Percentiles rank a stretch among this genome's conserved stretches.
phyloP scores from a whole-genome alignment of 352 stramenopile species.

The Phytophthora pseudosyringae region DNA sequence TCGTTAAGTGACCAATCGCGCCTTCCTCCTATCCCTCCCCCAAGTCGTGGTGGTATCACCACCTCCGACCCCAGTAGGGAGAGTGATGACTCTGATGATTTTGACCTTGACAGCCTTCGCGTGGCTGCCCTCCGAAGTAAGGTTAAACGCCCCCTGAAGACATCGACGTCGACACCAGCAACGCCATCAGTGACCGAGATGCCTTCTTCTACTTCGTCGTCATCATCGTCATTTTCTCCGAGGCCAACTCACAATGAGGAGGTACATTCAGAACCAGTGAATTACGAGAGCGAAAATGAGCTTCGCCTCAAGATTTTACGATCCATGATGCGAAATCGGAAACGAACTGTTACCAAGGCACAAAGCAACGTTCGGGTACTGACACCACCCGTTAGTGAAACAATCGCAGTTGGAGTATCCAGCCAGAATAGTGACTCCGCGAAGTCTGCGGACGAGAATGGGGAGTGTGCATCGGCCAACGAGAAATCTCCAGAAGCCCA shows the following conservation, averaged over 20 bases:
- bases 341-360: conserved; percentile 21
- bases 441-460: neutral
- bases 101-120: conserved; percentile 77
- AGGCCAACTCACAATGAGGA: neutral
- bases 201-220: conserved; percentile 6
- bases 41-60: neutral
- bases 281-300: conserved; percentile 42
- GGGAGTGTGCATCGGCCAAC: neutral
- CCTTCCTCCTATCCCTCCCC: conserved; percentile 3
- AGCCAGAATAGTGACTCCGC: neutral
- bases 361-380: conserved; percentile 1
- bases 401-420: neutral
- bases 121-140: conserved; percentile 72
- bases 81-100: conserved; percentile 22
- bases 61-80: conserved; percentile 12
- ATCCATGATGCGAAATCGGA: conserved; percentile 52
- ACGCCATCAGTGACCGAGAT: neutral
- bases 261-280: conserved; percentile 19
- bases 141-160: conserved; percentile 43
- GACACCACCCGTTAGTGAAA: neutral
- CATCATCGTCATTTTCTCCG: conserved; percentile 8
- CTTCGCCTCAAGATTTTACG: conserved; percentile 54
- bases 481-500: conserved; percentile 3
- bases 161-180: conserved; percentile 3
- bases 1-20: conserved; percentile 12